These are phyloP conservation scores for Zygosaccharomyces rouxii DNA, from an alignment of 805 yeast genomes.

Conservation along the genomic window DNA sequence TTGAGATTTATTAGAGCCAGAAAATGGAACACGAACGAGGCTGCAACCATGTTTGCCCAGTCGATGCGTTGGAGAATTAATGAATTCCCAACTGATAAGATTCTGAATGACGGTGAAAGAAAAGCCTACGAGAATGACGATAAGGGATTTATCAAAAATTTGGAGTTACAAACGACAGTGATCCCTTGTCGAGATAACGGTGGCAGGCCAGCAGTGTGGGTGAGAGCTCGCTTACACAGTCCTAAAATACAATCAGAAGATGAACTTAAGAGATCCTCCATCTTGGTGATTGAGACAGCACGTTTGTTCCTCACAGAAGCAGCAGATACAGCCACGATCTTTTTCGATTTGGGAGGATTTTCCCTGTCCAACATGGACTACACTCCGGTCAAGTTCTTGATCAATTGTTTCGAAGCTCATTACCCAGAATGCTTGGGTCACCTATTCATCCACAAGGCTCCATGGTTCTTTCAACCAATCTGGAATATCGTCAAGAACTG, in stretches of 20 bases:
- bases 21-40: constrained; percentile 70
- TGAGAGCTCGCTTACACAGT: constrained; percentile 74
- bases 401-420: constrained; percentile 88
- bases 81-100: constrained; percentile 55
- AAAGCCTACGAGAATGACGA: constrained; percentile 46
- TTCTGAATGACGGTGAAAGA: constrained; percentile 70
- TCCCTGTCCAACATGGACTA: constrained; percentile 92
- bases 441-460: constrained; percentile 85
- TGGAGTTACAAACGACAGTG: constrained; percentile 62
- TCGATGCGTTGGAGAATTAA: constrained; percentile 72
- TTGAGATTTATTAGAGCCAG: constrained; percentile 82
- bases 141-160: constrained; percentile 40
- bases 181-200: constrained; percentile 69
- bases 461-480: constrained; percentile 92
- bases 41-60: constrained; percentile 65
- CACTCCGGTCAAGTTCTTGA: constrained; percentile 82
- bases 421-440: constrained; percentile 91
- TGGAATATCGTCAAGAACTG: constrained; percentile 91
- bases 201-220: constrained; percentile 74
- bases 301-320: constrained; percentile 71
- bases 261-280: constrained; percentile 71
- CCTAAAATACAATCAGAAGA: constrained; percentile 62
- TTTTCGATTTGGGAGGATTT: constrained; percentile 85
- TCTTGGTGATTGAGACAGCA: constrained; percentile 75
- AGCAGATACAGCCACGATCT: constrained; percentile 71